A percentile compares a stretch with the other conserved stretches of the same genome.
These are phyloP conservation scores for Friedmanniomyces simplex DNA, from an alignment of 495 filamentous ascomycete genomes.

Conservation along the genomic window DNA sequence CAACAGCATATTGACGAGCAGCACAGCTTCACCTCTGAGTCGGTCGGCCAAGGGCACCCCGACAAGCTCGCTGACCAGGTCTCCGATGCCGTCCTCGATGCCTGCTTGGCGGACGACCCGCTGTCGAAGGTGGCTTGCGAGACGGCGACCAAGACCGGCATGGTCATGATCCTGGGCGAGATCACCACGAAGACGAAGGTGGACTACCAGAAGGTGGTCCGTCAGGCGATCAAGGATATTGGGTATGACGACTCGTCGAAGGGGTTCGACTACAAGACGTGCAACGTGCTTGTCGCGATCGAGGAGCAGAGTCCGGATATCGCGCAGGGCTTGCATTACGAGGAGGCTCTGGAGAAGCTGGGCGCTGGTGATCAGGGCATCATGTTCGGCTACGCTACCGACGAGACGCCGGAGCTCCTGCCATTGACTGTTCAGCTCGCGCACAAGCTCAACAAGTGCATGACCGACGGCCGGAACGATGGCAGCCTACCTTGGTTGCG, in stretches of 20 bases:
- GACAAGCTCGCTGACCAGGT: conserved; percentile 62
- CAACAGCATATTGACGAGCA: conserved; percentile 31
- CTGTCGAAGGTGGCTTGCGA: conserved; percentile 98
- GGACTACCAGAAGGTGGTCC: conserved; percentile 98
- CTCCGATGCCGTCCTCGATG: conserved; percentile 96
- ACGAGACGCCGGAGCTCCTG: conserved; percentile 95
- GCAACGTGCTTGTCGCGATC: conserved; percentile 96
- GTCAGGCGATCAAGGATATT: conserved; percentile 91
- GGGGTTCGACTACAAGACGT: conserved; percentile 99
- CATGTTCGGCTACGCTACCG: conserved; percentile 99
- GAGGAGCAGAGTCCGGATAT: conserved; percentile 99
- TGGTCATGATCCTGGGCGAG: conserved; percentile 99
- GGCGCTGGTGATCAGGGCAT: conserved; percentile 99
- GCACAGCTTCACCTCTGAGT: conserved; percentile 96
- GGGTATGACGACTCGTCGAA: conserved; percentile 94
- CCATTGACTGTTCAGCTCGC: conserved; percentile 85
- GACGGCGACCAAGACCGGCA: conserved; percentile 97
- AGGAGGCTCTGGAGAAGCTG: conserved; percentile 91
- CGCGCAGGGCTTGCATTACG: conserved; percentile 94
- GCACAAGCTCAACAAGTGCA: conserved; percentile 89
- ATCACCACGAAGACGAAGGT: conserved; percentile 91
- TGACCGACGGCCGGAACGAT: conserved; percentile 77
- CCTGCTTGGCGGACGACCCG: conserved; percentile 85
- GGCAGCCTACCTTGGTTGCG: conserved; percentile 87
- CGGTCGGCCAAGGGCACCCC: conserved; percentile 73